A percentile compares a stretch with the other conserved stretches of the same genome.
phyloP scores from a whole-genome alignment of 768 basidiomycete genomes.

The Lanmaoa rubissima region DNA sequence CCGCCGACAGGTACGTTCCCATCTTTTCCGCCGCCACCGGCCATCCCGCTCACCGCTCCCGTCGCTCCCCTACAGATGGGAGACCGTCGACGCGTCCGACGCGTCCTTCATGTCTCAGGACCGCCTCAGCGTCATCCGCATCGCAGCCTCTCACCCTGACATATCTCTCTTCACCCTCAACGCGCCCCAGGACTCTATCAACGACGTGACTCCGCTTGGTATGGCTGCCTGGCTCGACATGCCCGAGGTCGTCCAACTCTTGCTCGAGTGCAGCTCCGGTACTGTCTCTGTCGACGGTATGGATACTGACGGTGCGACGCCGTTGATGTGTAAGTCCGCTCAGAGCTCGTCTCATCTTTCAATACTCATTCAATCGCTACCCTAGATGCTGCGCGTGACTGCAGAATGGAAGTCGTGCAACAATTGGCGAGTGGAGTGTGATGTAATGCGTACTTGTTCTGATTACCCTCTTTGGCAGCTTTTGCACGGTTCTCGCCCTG shows the following conservation, averaged over 20 bases:
- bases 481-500: conserved; percentile 67
- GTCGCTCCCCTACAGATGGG: conserved; percentile 49
- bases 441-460: conserved; percentile 7
- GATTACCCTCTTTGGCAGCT: conserved; percentile 33
- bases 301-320: conserved; percentile 74
- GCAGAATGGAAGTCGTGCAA: conserved; percentile 63
- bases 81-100: conserved; percentile 65
- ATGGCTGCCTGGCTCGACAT: conserved; percentile 78
- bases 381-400: conserved; percentile 76
- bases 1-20: conserved; percentile 63
- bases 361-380: background rate
- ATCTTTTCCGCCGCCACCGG: conserved; percentile 1
- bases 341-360: background rate
- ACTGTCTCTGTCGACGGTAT: conserved; percentile 69
- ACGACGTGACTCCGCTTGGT: conserved; percentile 73
- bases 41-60: conserved; percentile 2
- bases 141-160: conserved; percentile 52
- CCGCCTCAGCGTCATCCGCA: conserved; percentile 57
- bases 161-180: conserved; percentile 71
- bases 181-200: conserved; percentile 65
- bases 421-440: conserved; percentile 49
- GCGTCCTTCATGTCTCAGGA: conserved; percentile 60
- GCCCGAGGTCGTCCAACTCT: conserved; percentile 53
- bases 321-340: conserved; percentile 73
- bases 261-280: conserved; percentile 63